Evolutionary conservation across 345 rosid genomes (phyloP), one percentile per base, ranked within the genome.

Genomic region (Eucalyptus guilfoylei): DNA sequence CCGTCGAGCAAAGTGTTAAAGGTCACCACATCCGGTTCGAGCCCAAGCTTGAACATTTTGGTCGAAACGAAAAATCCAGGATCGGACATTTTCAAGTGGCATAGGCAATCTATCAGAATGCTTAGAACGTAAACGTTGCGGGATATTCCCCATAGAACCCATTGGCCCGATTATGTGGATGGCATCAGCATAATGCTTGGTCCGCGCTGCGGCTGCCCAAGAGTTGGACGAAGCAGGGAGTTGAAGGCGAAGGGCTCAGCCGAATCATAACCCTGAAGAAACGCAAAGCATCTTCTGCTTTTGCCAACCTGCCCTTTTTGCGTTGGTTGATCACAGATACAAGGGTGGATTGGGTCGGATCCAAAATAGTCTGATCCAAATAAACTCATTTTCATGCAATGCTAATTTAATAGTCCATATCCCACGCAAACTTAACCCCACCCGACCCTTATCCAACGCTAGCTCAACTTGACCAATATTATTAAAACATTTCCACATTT

Each of bases 101-200:
- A 83, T 34, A 83, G 87, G 55, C 88, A 90, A 85, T 88, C 49
- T 37, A 49, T 88, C 72, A 88, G 54, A 32, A 90, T 90, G 76
- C 64, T 81, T 85, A 44, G 86, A 88, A 69, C 48, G 67, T 55
- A 83, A 17, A 87, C 24, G 58, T 80, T 69, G 49, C 44, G 8
- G 1, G 83, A 54, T 44, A 87, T 60, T 6, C 89, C 89, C 91
- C 21, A 6, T 32, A 32, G 49, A n/a, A 37, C 58, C 54, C 83
- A 47, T 37, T 44, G 55, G 76, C 50, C 30, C 26, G 37, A 40
- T 30, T 32, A 87, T 45, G 49, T 48, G 37, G 62, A 62, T 87
- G 80, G 80, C 80, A 49, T n/a, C 37, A 45, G 88, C 15, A 32
- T 87, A 64, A 42, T 67, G 48, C 52, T 48, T 87, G 24, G 16